Conservation (phyloP, 345 rosid genomes). For the Rhizophora mangle region DNA sequence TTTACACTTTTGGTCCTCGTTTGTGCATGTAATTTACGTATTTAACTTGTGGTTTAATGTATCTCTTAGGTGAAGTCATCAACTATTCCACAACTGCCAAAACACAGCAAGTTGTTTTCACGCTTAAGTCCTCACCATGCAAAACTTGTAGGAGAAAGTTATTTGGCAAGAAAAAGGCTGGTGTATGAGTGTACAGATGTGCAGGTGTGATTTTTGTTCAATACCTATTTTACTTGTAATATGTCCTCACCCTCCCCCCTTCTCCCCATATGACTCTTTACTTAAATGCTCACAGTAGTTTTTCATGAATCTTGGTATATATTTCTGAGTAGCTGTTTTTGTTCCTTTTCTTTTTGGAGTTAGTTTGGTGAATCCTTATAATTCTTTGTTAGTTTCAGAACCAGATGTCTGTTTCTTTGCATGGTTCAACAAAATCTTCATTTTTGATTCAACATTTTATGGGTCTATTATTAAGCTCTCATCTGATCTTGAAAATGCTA, state of each 20-base stretch:
- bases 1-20: not conserved
- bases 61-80: conserved; percentile 62
- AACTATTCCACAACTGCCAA: conserved; percentile 76
- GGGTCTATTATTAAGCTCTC: too few species aligned
- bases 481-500: too few species aligned
- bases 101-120: conserved; percentile 63
- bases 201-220: conserved; percentile 50
- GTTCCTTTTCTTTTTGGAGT: not conserved
- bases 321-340: not conserved
- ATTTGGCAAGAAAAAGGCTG: conserved; percentile 78
- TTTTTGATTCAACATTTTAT: too few species aligned
- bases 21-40: too few species aligned
- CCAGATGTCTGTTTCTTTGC: not conserved
- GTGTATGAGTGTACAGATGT: conserved; percentile 78
- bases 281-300: too few species aligned
- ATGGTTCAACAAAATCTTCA: too few species aligned
- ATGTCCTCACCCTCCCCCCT: not conserved
- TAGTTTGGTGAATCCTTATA: not conserved
- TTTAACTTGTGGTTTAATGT: not conserved
- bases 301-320: not conserved
- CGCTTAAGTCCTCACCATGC: conserved; percentile 71
- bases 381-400: not conserved
- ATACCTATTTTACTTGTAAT: conserved; percentile 7
- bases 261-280: too few species aligned
- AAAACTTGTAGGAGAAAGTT: conserved; percentile 91